Base-by-base conservation (phyloP, 2,329 filamentous ascomycete species). In the Microdochium paspali region DNA sequence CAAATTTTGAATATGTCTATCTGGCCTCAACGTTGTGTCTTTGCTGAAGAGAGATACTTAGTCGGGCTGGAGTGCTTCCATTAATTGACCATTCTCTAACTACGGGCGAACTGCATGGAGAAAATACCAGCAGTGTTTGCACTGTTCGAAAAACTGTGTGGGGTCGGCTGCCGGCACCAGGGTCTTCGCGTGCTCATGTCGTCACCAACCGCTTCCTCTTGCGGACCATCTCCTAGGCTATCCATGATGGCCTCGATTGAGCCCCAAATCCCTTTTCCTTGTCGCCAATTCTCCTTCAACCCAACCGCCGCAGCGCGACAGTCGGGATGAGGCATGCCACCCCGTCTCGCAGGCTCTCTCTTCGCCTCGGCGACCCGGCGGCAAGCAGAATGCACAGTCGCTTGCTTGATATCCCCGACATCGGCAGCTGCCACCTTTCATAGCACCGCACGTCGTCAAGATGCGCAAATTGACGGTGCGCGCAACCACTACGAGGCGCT, bases 401-500 rank as follows among this genome's bases (percentile, higher is more conserved):
- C 18, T 30, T 18, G 10, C 23, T 12, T 20, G 10, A 12, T 21
- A 12, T 9, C 35, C 12, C 35, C 35, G 35, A 18, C 18, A 40
- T 40, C 35, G 35, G 35, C 35, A 7, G 18, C 35, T 5, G 35
- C 35, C 18, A 46, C 48, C 21, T 76, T 80, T 56, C 74, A 77
- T 62, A 67, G 66, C 49, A 71, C 69, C 18, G 47, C 64, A 12
- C 50, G 51, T 46, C 59, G 46, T 44, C 62, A 49, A 51, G 62
- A 60, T 59, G 61, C 64, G 47, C 62, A 66, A 49, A 58, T 58
- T n/a, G 55, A 61, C 53, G 56, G 56, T 50, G 55, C 55, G 55
- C 70, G 61, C 56, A 89, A 82, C 51, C 85, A 95, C 69, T 98
- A 98, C 66, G 85, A 91, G 58, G 82, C 84, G 35, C 76, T 98